Evolutionary conservation across 805 yeast genomes (phyloP), one percentile per base, ranked within the genome.

Genomic region (Metschnikowia kofuensis): DNA sequence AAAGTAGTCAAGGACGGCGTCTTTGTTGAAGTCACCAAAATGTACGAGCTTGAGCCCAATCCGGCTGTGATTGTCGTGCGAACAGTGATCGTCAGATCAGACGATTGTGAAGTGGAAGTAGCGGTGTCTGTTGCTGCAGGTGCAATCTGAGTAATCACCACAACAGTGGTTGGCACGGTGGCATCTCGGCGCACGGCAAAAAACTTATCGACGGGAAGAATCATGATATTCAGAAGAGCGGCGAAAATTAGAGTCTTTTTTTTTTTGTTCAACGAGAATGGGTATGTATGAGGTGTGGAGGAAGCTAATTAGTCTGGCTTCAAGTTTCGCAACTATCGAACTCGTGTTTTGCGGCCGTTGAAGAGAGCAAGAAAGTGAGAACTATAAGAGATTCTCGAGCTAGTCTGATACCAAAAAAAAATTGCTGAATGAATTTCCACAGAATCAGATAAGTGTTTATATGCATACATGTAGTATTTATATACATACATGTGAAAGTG

Each of bases 121-220:
- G 32, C 34, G 6, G 45, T 27, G 28, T 31, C 29, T 35, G 40
- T 31, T 35, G 49, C 45, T 6, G 45, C 34, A 8, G 48, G 14
- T 10, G 39, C 48, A 13, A 45, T 26, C 28, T 46, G 49, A 34
- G 49, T 46, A n/a, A 46, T 36, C 32, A 39, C 43, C 34, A 46
- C 45, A 7, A 46, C 49, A 1, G 49, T 39, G 10, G 49, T 46
- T 15, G 49, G 49, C n/a, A 40, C 44, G 10, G 49, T 40, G 14
- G 35, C 49, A 39, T 46, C 49, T 21, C 49, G 37, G 13, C 45
- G 41, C 7, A 35, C 45, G 21, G 36, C 31, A 12, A 40, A 11
- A 28, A 39, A 29, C 7, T 30, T 16, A 7, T 31, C 42, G 9
- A 7, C n/a, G 2, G 37, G 42, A 10, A 44, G 16, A 13, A 28